These are phyloP conservation scores for Pythium rishiriense DNA, from an alignment of 352 stramenopile species.

Conservation along the genomic window DNA sequence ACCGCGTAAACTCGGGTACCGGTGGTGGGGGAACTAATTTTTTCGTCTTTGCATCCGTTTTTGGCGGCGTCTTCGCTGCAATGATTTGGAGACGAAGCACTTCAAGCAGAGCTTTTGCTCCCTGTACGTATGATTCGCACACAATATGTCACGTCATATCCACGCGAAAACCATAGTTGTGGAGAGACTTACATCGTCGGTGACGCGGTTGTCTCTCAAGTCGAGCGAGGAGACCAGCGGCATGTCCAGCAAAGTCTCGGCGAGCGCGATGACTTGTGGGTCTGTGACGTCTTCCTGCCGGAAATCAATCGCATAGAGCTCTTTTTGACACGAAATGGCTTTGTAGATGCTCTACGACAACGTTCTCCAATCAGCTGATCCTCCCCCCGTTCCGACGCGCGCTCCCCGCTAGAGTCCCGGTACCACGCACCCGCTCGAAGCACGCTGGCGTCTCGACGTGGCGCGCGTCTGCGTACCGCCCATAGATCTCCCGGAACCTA, in stretches of 20 bases:
- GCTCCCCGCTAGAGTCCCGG: not conserved
- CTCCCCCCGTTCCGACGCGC: no score
- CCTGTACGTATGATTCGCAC: slow-evolving; percentile 28
- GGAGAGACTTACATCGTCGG: slow-evolving; percentile 52
- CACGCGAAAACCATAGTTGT: not conserved
- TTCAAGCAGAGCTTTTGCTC: slow-evolving; percentile 67
- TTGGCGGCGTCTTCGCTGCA: slow-evolving; percentile 55
- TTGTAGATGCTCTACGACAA: slow-evolving; percentile 80
- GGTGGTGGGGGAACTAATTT: slow-evolving; percentile 37
- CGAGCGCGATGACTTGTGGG: slow-evolving; percentile 73
- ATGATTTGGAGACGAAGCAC: slow-evolving; percentile 81
- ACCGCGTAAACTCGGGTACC: slow-evolving; percentile 63
- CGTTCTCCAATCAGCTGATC: not conserved
- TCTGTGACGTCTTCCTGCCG: slow-evolving; percentile 80
- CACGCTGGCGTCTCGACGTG: slow-evolving; percentile 69
- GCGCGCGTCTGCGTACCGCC: slow-evolving; percentile 51
- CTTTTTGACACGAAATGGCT: slow-evolving; percentile 80
- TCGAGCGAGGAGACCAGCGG: slow-evolving; percentile 77
- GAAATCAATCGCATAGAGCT: slow-evolving; percentile 73
- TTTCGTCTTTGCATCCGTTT: slow-evolving; percentile 52
- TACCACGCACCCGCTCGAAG: slow-evolving; percentile 57
- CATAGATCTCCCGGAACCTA: slow-evolving; percentile 75
- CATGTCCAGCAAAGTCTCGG: slow-evolving; percentile 73
- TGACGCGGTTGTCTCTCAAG: slow-evolving; percentile 78
- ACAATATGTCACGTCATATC: not conserved